These are phyloP conservation scores for Xylariomycetidae sp. DNA, from an alignment of 2,329 filamentous ascomycete genomes.

Conservation along the genomic window DNA sequence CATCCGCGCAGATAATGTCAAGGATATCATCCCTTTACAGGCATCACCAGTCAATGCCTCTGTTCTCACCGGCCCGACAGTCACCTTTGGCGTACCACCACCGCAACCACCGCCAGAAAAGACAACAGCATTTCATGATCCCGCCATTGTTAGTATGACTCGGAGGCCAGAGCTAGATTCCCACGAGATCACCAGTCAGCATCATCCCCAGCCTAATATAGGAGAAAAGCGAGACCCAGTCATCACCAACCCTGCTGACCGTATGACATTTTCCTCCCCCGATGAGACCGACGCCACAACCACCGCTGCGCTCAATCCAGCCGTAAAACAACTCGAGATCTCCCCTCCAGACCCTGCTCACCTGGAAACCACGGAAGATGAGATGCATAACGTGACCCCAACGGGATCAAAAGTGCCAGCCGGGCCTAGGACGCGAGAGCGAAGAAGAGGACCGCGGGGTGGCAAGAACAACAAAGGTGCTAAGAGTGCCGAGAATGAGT, in stretches of 20 bases:
- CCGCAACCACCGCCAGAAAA: conserved; percentile 18
- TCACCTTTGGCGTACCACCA: no score
- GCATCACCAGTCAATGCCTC: no score
- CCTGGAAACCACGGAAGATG: conserved; percentile 17
- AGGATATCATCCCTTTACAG: conserved; percentile 19
- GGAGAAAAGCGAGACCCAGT: conserved; percentile 27
- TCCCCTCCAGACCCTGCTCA: conserved; percentile 9
- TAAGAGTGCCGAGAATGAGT: conserved; percentile 10
- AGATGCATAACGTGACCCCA: conserved; percentile 12
- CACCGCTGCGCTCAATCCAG: conserved; percentile 3
- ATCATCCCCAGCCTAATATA: conserved; percentile 23
- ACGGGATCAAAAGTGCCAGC: conserved; percentile 9
- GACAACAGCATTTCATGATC: conserved; percentile 62
- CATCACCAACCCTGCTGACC: conserved; percentile 19
- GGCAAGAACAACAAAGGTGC: conserved; percentile 15
- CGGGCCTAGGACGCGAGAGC: conserved; percentile 11
- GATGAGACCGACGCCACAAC: conserved; percentile 19
- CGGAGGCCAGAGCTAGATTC: conserved; percentile 32
- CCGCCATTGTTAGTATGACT: conserved; percentile 72
- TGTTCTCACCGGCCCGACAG: no score
- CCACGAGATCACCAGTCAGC: conserved; percentile 18
- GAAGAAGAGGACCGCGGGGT: conserved; percentile 17
- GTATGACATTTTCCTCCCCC: conserved; percentile 19
- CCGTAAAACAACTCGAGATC: conserved; percentile 13
- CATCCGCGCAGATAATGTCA: conserved; percentile 20